Base-by-base conservation (phyloP, 331 rosid species). In the Malus hybrid region DNA sequence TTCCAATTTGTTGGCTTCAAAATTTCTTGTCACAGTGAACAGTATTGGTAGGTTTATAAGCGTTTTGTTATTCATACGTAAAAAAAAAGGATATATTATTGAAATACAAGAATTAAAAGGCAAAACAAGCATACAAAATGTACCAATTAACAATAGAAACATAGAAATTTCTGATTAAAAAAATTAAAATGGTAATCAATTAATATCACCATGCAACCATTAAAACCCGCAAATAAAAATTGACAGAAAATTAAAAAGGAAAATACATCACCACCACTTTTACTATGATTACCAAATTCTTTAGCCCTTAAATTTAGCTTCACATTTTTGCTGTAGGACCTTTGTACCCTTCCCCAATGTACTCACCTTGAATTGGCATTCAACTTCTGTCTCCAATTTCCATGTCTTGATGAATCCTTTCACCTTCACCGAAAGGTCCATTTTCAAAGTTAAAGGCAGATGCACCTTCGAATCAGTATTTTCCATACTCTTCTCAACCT, bases 271-370 rank as follows among this genome's bases (percentile, higher is more conserved):
- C 29, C 68, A 66, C 30, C 78, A 42, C 66, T 26, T 62, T 66
- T 33, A 28, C 11, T 58, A 24, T 5, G 22, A 28, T 22, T 34
- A 5, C 71, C 60, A 32, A 28, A 18, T 50, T 28, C 32, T 18
- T 61, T 30, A 78, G 30, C 33, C 42, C 46, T 72, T 72, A 50
- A 79, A 36, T 52, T 15, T 3, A 16, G 82, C 22, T 3, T 76
- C 6, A 70, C 97, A 91, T n/a, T 34, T 2, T 48, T 84, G 85
- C 5, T 86, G 76, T 33, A 78, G 68, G 24, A 91, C 63, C 10
- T 15, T 6, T 0, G 84, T 46, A 16, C 69, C 19, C 2, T 29
- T 58, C 63, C 70, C 65, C 32, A 83, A 68, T 16, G 60, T 44
- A 24, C 16, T 77, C 15, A 86, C 81, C 86, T 64, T 24, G 63